Evolutionary conservation across 306 rosid species (phyloP).

Genomic region (Trifolium pratense): DNA sequence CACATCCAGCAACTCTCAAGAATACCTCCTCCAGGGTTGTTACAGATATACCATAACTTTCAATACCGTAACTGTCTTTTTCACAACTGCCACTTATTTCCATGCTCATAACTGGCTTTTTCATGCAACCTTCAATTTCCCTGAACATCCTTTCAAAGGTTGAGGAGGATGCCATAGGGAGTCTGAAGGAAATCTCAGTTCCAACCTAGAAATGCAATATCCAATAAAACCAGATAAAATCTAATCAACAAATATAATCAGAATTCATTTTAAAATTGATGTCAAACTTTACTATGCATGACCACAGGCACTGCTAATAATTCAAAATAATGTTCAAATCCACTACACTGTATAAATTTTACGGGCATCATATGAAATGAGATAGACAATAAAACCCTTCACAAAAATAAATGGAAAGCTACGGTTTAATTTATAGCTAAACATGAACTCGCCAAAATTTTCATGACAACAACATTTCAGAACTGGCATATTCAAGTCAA

Average conservation of each 20-base stretch:
- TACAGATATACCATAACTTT: constrained; percentile 96
- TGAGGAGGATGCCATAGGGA: constrained; percentile 86
- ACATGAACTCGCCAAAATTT: constrained; percentile 19
- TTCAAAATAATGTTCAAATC: constrained; percentile 25
- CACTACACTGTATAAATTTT: not conserved
- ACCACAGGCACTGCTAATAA: constrained; percentile 7
- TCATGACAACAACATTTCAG: constrained; percentile 11
- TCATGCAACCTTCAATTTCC: constrained; percentile 94
- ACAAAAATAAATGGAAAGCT: constrained; percentile 23
- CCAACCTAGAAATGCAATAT: constrained; percentile 77
- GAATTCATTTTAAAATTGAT: constrained; percentile 4
- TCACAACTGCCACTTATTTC: constrained; percentile 48
- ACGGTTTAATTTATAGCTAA: constrained; percentile 19
- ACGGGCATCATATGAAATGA: constrained; percentile 19
- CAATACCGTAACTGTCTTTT: constrained; percentile 70
- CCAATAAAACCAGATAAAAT: constrained; percentile 30
- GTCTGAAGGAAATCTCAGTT: constrained; percentile 97
- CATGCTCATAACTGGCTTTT: constrained; percentile 47
- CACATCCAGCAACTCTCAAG: constrained; percentile 90
- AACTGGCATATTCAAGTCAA: constrained; percentile 3
- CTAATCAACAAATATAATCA: constrained; percentile 31
- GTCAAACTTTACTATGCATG: constrained; percentile 21
- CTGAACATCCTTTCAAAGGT: constrained; percentile 88
- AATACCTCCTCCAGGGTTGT: constrained; percentile 98
- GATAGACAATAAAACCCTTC: constrained; percentile 26